Evolutionary conservation across 805 yeast genomes (phyloP).

Genomic region (Candida yuanshanica): DNA sequence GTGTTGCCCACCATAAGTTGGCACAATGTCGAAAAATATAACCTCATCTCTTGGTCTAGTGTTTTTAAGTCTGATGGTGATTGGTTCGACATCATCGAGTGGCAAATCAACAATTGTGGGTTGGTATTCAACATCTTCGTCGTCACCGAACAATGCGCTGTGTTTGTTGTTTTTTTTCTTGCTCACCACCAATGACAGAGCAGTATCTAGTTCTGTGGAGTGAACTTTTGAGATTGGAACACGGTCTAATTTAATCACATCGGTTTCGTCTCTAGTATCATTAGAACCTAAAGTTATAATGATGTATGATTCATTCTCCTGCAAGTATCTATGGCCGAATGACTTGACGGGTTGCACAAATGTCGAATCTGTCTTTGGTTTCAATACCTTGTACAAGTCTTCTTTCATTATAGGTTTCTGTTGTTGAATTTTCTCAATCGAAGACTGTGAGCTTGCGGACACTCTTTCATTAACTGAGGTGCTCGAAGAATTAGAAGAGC

Average conservation of each 20-base stretch:
- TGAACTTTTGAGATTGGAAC: slow-evolving; percentile 74
- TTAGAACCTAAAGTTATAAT: slow-evolving; percentile 83
- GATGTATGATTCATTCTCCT: slow-evolving; percentile 58
- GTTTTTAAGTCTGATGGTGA: slow-evolving; percentile 58
- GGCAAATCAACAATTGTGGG: slow-evolving; percentile 74
- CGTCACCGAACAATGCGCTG: slow-evolving; percentile 3
- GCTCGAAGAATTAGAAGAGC: slow-evolving; percentile 9
- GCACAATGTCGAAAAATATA: slow-evolving; percentile 80
- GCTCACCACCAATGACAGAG: slow-evolving; percentile 67
- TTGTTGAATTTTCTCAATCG: slow-evolving; percentile 15
- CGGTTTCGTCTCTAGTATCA: slow-evolving; percentile 54
- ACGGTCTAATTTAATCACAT: slow-evolving; percentile 62
- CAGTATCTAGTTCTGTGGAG: slow-evolving; percentile 84
- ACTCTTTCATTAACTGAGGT: slow-evolving; percentile 12
- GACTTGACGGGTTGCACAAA: slow-evolving; percentile 53
- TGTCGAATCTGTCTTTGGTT: slow-evolving; percentile 2
- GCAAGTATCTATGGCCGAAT: slow-evolving; percentile 74
- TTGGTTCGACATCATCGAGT: slow-evolving; percentile 70
- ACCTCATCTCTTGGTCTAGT: slow-evolving; percentile 46
- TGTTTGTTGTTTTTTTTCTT: slow-evolving; percentile 12
- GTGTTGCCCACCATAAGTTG: slow-evolving; percentile 62
- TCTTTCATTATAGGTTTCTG: slow-evolving; percentile 17
- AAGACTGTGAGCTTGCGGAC: slow-evolving; percentile 7
- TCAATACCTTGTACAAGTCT: slow-evolving; percentile 12
- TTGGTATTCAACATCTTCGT: slow-evolving; percentile 41